Evolutionary conservation across 495 filamentous ascomycete species (phyloP).

Genomic region (Pyronema omphalodes): DNA sequence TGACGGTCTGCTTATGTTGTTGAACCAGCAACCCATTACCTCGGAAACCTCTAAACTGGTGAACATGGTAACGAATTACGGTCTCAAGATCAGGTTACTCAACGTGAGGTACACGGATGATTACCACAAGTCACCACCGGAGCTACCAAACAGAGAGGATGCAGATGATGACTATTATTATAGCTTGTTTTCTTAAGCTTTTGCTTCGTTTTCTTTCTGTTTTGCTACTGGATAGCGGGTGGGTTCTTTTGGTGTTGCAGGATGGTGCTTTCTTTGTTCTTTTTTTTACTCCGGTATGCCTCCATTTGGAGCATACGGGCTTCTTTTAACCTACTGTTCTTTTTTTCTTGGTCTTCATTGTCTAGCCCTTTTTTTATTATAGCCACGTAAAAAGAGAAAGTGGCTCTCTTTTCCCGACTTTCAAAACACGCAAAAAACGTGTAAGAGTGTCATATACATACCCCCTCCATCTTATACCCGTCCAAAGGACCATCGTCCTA

Average conservation of each 20-base stretch:
- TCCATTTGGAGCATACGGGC: too few relatives aligned
- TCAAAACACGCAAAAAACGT: too few relatives aligned
- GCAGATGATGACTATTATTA: constrained; percentile 55
- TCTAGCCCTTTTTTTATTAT: too few relatives aligned
- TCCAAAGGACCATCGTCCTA: too few relatives aligned
- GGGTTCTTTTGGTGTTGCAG: background rate
- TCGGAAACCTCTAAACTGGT: constrained; percentile 81
- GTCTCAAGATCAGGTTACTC: constrained; percentile 76
- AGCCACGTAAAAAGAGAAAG: too few relatives aligned
- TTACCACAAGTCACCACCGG: constrained; percentile 34
- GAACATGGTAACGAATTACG: constrained; percentile 68
- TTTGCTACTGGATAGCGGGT: background rate
- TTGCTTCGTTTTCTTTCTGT: background rate
- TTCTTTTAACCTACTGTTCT: too few relatives aligned
- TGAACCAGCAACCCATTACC: constrained; percentile 94
- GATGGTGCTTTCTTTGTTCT: too few relatives aligned
- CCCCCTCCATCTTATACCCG: too few relatives aligned
- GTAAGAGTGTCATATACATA: too few relatives aligned
- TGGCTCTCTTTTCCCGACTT: too few relatives aligned
- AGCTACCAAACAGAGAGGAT: constrained; percentile 41
- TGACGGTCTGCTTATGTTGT: constrained; percentile 83
- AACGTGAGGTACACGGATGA: constrained; percentile 79
- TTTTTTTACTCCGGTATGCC: too few relatives aligned
- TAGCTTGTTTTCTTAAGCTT: constrained; percentile 32
- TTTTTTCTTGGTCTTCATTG: too few relatives aligned